Percentiles rank a stretch among this genome's conserved stretches.
phyloP scores from a whole-genome alignment of 176 grass and related monocot genomes.

The maize (Zea mays) region DNA sequence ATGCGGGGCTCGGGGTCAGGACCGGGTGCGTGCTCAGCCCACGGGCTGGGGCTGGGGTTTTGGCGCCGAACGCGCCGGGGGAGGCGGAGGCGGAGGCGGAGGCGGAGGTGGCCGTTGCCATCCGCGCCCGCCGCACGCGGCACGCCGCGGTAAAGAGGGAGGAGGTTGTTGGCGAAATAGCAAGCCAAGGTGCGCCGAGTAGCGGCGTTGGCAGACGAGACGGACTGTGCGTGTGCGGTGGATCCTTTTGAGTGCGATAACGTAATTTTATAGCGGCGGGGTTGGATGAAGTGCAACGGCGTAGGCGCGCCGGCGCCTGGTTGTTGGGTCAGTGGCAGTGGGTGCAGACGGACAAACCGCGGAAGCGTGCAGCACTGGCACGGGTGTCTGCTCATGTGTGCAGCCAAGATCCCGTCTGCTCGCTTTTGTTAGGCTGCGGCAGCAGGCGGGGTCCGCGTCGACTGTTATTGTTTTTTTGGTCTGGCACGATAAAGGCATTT shows the following conservation, averaged over 20 bases:
- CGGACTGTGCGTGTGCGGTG: neutral
- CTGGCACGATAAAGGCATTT: too few species aligned
- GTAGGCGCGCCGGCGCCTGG: slow-evolving; percentile 24
- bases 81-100: slow-evolving; percentile 49
- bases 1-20: slow-evolving; percentile 31
- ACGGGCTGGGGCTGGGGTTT: slow-evolving; percentile 1
- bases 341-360: neutral
- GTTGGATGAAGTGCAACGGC: neutral
- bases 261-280: slow-evolving; percentile 28
- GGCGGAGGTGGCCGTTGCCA: slow-evolving; percentile 60
- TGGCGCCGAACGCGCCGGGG: slow-evolving; percentile 38
- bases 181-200: neutral
- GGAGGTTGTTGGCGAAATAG: neutral
- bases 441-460: too few species aligned
- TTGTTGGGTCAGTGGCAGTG: too few species aligned
- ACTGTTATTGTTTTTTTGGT: too few species aligned
- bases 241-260: neutral
- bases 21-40: slow-evolving; percentile 17
- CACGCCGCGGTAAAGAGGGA: neutral
- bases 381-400: too few species aligned
- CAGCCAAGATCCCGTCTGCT: neutral
- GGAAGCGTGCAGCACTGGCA: too few species aligned
- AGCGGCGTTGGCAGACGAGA: neutral
- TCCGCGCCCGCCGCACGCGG: slow-evolving; percentile 1
- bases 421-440: neutral